Conservation (phyloP, 1,139 yeast species). For the Suhomyces yuchorum region DNA sequence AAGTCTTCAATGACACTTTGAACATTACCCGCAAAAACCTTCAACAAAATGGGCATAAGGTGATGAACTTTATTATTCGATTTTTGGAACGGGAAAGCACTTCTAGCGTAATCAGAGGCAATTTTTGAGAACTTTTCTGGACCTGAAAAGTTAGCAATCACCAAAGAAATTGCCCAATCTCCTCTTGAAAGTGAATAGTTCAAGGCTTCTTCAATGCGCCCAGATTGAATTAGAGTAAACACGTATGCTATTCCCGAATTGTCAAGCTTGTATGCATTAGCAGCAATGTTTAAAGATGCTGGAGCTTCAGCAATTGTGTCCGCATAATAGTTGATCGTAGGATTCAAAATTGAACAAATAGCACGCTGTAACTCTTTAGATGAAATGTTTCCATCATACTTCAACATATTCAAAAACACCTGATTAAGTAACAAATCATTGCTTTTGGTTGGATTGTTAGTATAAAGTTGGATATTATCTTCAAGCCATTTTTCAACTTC, state of each 20-base stretch:
- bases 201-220: constrained; percentile 69
- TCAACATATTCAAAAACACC: constrained; percentile 30
- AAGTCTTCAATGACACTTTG: constrained; percentile 55
- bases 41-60: constrained; percentile 62
- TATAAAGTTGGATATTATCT: constrained; percentile 21
- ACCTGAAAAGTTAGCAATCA: constrained; percentile 69
- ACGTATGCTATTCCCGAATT: constrained; percentile 37
- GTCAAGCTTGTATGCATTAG: constrained; percentile 40
- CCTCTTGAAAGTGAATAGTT: constrained; percentile 60
- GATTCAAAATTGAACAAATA: constrained; percentile 37
- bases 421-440: constrained; percentile 36
- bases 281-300: constrained; percentile 13
- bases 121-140: constrained; percentile 61
- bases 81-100: constrained; percentile 40
- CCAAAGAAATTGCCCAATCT: constrained; percentile 78
- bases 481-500: constrained; percentile 67
- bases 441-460: constrained; percentile 10
- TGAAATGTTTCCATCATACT: constrained; percentile 34
- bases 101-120: constrained; percentile 48
- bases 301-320: constrained; percentile 9
- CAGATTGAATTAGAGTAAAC: constrained; percentile 53
- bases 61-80: constrained; percentile 49
- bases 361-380: constrained; percentile 29
- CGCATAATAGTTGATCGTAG: constrained; percentile 31
- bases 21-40: constrained; percentile 66